Evolutionary conservation across 2,329 filamentous ascomycete genomes (phyloP), one percentile per base, ranked within the genome.

Genomic region (Epichloe typhina): DNA sequence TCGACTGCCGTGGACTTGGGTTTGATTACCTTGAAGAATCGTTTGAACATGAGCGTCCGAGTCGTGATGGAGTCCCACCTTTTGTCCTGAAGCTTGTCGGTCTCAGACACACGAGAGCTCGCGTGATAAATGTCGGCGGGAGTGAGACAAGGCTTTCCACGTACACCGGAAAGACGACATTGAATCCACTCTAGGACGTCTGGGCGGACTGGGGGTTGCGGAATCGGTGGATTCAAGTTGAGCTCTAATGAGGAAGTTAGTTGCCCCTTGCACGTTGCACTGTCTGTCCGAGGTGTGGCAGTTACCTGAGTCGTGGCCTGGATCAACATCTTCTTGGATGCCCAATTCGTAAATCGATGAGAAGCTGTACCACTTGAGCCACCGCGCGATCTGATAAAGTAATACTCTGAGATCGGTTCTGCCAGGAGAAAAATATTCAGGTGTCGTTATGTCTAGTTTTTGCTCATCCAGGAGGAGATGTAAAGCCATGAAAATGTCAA

Each of bases 401-500:
- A 96, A 66, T 15, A 86, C 82, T n/a, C 80, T 79, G 21, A 97
- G 59, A 46, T 77, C 72, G 9, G 66, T 64, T 26, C 70, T 67
- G 0, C 73, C 69, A 0, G 71, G 68, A 3, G 72, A 71, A 2
- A 60, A 56, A 39, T 69, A 68, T 47, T 75, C 72, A 0, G 72
- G 67, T 0, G 66, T 66, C 54, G 74, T 71, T 4, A 83, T 77
- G 54, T 87, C 80, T 2, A 98, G 76, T 62, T 95, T 97, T 55
- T 86, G 76, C 63, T 98, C 93, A 64, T 98, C 91, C 0, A 86
- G 76, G n/a, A 95, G 71, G 3, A 97, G 72, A 67, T 98, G 93
- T 12, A 98, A 72, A 1, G 80, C 84, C 56, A 94, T 72, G 38
- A 91, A 76, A 48, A 86, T 74, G 60, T 86, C 78, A 62, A 84